Evolutionary conservation across 2,329 filamentous ascomycete species (phyloP).

Genomic region (Xenosphaeropsis pyriputrescens): DNA sequence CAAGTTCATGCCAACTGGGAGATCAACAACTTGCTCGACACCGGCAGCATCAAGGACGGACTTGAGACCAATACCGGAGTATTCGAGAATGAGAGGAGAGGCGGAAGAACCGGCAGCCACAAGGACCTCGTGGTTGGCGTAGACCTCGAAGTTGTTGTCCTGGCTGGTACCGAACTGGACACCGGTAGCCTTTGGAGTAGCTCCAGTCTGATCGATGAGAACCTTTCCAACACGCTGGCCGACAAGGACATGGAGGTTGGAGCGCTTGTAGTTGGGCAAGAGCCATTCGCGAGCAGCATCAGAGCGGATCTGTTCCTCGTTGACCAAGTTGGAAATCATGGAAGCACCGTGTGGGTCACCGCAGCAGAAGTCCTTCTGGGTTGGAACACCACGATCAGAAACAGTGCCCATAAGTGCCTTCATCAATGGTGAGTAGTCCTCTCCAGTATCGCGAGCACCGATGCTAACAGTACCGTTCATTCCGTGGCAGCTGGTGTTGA

Average conservation of each 20-base stretch:
- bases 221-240: slow-evolving; percentile 14
- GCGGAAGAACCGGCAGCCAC: slow-evolving; percentile 13
- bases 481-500: slow-evolving; percentile 11
- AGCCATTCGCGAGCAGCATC: slow-evolving; percentile 17
- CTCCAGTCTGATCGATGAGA: slow-evolving; percentile 5
- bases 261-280: slow-evolving; percentile 10
- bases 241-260: slow-evolving; percentile 9
- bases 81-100: slow-evolving; percentile 15
- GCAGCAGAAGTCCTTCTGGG: slow-evolving; percentile 8
- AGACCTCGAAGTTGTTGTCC: slow-evolving; percentile 9
- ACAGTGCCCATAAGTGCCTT: slow-evolving; percentile 12
- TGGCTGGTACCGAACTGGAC: slow-evolving; percentile 15
- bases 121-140: slow-evolving; percentile 13
- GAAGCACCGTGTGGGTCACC: slow-evolving; percentile 16
- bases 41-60: slow-evolving; percentile 1
- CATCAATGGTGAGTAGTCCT: slow-evolving; percentile 11
- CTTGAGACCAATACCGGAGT: slow-evolving; percentile 14
- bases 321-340: slow-evolving; percentile 14
- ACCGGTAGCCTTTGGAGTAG: slow-evolving; percentile 7
- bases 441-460: slow-evolving; percentile 11
- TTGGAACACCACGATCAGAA: slow-evolving; percentile 4
- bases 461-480: slow-evolving; percentile 10
- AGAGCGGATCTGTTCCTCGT: slow-evolving; percentile 8
- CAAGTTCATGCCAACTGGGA: slow-evolving; percentile 17
- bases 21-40: slow-evolving; percentile 9